Percentiles rank a stretch among this genome's conserved stretches.
Evolutionary conservation across 306 rosid species (phyloP).

Genomic region (Pyrus betulifolia): DNA sequence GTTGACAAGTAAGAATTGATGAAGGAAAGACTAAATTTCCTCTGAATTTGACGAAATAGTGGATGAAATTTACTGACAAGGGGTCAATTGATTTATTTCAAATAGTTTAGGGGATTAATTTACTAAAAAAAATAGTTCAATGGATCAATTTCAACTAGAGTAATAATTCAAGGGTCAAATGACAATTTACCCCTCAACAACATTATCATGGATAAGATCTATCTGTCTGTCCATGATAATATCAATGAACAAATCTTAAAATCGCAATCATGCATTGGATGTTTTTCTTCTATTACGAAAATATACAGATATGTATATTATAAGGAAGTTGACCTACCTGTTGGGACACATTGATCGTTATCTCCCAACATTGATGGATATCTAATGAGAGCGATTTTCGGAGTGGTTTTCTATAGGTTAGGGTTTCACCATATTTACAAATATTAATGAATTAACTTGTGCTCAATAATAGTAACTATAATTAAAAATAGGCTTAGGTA

Average conservation of each 20-base stretch:
- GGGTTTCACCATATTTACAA: background rate
- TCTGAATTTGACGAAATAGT: too few relatives aligned
- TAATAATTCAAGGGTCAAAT: too few relatives aligned
- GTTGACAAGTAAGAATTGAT: too few relatives aligned
- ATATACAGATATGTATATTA: background rate
- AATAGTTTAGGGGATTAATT: too few relatives aligned
- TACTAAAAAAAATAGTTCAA: too few relatives aligned
- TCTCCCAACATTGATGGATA: background rate
- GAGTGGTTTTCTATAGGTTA: background rate
- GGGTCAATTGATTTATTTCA: too few relatives aligned
- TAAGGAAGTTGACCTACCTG: background rate
- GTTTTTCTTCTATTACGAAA: background rate
- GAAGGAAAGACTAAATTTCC: too few relatives aligned
- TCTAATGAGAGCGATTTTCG: background rate
- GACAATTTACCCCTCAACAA: too few relatives aligned
- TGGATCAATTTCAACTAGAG: too few relatives aligned
- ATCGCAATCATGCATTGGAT: background rate
- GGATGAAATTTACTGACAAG: too few relatives aligned
- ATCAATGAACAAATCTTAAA: background rate
- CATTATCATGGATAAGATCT: background rate
- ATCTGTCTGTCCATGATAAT: background rate
- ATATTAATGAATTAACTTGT: background rate
- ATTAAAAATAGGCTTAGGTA: too few relatives aligned
- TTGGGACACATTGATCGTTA: background rate
- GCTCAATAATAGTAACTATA: background rate